Conservation (phyloP, 352 stramenopile species). For the Phytophthora pinifolia region DNA sequence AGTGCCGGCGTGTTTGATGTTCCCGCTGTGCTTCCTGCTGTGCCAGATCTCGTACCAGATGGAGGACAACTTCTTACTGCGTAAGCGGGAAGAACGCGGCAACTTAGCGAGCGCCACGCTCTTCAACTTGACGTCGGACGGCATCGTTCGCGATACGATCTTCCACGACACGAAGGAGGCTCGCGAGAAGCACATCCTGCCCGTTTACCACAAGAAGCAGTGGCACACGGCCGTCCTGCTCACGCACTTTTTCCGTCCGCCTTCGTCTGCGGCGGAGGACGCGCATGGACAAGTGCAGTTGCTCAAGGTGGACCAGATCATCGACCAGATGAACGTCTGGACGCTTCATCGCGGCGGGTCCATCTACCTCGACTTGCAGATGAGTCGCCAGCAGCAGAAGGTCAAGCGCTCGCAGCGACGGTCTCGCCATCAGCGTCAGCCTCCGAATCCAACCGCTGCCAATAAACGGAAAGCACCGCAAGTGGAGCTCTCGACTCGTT, state of each 20-base stretch:
- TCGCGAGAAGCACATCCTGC: constrained; percentile 80
- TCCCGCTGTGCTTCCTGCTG: constrained; percentile 78
- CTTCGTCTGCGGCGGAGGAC: constrained; percentile 73
- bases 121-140: constrained; percentile 88
- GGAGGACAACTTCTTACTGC: constrained; percentile 81
- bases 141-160: constrained; percentile 84
- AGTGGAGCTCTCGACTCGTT: constrained; percentile 32
- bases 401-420: constrained; percentile 66
- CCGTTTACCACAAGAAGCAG: constrained; percentile 86
- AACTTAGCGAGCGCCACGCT: constrained; percentile 74
- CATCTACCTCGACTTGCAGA: constrained; percentile 87
- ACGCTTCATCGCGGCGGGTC: constrained; percentile 79
- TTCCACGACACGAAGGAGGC: constrained; percentile 88
- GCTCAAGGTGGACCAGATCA: constrained; percentile 86
- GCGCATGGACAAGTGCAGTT: constrained; percentile 75
- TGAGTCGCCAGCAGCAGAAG: constrained; percentile 85
- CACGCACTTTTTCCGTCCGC: constrained; percentile 80
- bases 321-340: constrained; percentile 89
- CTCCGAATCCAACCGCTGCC: constrained; percentile 6
- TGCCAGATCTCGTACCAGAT: constrained; percentile 91
- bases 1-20: constrained; percentile 79
- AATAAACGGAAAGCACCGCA: constrained; percentile 54
- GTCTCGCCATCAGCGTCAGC: constrained; percentile 23
- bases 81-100: constrained; percentile 80
- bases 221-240: constrained; percentile 85